Base-by-base conservation (phyloP, 2,329 filamentous ascomycete genomes). In the Diatrype stigma region DNA sequence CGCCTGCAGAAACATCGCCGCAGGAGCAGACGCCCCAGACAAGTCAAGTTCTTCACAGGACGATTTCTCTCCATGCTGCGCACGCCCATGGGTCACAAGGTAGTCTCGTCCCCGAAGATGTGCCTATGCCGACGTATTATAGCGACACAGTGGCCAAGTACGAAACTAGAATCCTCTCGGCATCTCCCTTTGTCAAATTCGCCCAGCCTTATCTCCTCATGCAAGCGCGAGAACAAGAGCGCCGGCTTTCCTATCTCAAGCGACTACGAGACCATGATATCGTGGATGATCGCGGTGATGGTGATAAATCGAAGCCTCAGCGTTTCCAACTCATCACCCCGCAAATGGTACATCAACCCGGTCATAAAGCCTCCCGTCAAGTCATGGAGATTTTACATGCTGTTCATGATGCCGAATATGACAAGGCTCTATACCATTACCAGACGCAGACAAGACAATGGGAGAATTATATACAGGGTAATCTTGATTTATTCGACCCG, bases 131-230 rank as follows among this genome's bases (percentile, higher is more conserved):
- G 3, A 95, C 89, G 1, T 96, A 92, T 63, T 97, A 97, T 66
- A 92, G 92, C 65, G 90, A 96, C 65, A 90, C 96, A 79, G 91
- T 97, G 35, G 86, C 90, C 51, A 93, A 96, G 62, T 91, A 96
- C 63, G 85, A 95, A 63, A 96, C 91, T 6, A 95, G 93, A 64
- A 87, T 99, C 42, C 74, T 99, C 6, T 99, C 95, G 1, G 90
- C 91, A 1, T 99, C 94, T 0, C 94, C 94, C 0, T 97, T 96
- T 65, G 94, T 99, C 57, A 93, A 90, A 63, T 99, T 97, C 64
- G 87, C 89, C 57, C 90, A 94, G 64, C 94, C 94, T 1, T 96
- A 97, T 68, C 80, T 97, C 22, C 78, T 99, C 35, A 95, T 94
- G 79, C 90, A 89, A 63, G 88, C 94, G 40, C 85, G 94, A 46